Base-by-base conservation (phyloP, 1,139 yeast genomes). In the Yamadazyma epiphylla region DNA sequence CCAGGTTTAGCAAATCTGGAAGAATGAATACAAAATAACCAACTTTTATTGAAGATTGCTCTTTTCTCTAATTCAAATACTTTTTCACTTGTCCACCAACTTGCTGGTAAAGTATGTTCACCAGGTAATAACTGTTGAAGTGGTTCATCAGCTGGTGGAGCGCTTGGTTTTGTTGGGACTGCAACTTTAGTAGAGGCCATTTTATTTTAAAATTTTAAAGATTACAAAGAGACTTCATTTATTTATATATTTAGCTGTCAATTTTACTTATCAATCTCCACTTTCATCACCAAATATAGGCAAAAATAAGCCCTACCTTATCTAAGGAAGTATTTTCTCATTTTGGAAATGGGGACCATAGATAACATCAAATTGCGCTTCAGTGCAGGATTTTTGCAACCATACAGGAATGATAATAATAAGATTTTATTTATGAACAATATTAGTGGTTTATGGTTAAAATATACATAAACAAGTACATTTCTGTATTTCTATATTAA, bases 81-180 rank as follows among this genome's bases (percentile, higher is more conserved):
- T 37, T 70, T 69, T 32, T 71, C 74, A 5, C 78, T 71, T 10
- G 74, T 71, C 80, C 80, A 76, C 81, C 81, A 76, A 22, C 79
- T 71, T 4, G 82, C 78, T 15, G 82, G 82, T 28, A 76, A 60
- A 0, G 82, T 76, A 51, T 75, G 80, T 45, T 71, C 73, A 16
- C 77, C 77, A 2, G 69, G 64, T 19, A 63, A 43, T 31, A 56
- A 46, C 22, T 44, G 47, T 19, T 48, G 55, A 9, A 34, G 37
- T 4, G 48, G 41, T 16, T 37, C 41, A 14, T 50, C 57, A 9
- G 42, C 40, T 9, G 64, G 60, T 11, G 61, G 59, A 15, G 61
- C 57, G 22, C 51, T 39, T 5, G 55, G 54, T 10, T 11, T 22
- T 10, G 26, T 16, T 10, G 49, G 43, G 21, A 33, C 34, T 8